phyloP scores from a whole-genome alignment of 495 filamentous ascomycete genomes.

The Trichoderma reesei region DNA sequence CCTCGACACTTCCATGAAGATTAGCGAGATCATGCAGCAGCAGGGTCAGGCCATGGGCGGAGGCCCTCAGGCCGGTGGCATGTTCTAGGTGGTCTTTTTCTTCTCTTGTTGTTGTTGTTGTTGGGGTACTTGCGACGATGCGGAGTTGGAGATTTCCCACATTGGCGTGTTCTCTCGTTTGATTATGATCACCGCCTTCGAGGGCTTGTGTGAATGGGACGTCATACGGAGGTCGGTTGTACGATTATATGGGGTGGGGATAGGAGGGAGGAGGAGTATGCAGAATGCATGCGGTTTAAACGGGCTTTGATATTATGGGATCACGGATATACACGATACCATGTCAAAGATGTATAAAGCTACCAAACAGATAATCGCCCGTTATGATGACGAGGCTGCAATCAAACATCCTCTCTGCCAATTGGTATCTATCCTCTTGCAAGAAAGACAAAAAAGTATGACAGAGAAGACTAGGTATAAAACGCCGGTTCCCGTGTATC shows the following conservation, averaged over 20 bases:
- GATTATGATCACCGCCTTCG: too few relatives aligned
- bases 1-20: slow-evolving; percentile 95
- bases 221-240: background rate
- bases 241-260: background rate
- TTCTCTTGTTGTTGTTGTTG: too few relatives aligned
- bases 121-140: too few relatives aligned
- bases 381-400: background rate
- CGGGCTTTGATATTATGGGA: background rate
- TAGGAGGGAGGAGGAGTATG: background rate
- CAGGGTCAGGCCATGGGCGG: slow-evolving; percentile 34
- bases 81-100: background rate
- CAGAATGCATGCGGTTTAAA: background rate
- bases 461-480: background rate
- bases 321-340: background rate
- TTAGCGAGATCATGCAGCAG: slow-evolving; percentile 49
- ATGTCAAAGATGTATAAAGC: slow-evolving; percentile 7
- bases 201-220: too few relatives aligned
- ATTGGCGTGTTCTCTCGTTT: too few relatives aligned
- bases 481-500: background rate
- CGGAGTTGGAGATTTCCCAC: too few relatives aligned
- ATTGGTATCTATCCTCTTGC: slow-evolving; percentile 7
- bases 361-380: background rate
- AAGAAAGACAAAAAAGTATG: background rate
- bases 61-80: slow-evolving; percentile 21
- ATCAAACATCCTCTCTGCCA: slow-evolving; percentile 4